phyloP scores from a whole-genome alignment of 2,329 filamentous ascomycete species.

The Decorospora gaudefroyi region DNA sequence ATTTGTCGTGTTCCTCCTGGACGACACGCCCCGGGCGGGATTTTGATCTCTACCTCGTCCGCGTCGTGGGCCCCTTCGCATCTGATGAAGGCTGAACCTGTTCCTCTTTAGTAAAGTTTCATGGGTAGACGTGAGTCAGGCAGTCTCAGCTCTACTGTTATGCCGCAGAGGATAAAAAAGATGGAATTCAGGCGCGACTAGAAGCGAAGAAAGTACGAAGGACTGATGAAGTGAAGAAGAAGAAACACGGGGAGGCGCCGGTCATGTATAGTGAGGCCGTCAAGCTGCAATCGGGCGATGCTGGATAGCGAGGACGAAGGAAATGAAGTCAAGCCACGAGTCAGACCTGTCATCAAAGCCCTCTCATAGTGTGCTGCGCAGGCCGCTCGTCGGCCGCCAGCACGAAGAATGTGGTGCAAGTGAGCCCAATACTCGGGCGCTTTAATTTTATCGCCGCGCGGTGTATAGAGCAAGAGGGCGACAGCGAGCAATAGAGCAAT shows the following conservation, averaged over 20 bases:
- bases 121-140: slow-evolving; percentile 16
- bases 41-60: slow-evolving; percentile 45
- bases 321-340: slow-evolving; percentile 45
- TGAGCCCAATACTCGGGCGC: slow-evolving; percentile 29
- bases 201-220: slow-evolving; percentile 8
- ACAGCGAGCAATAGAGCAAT: slow-evolving; percentile 22
- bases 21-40: slow-evolving; percentile 32
- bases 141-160: slow-evolving; percentile 31
- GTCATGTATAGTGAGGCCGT: slow-evolving; percentile 26
- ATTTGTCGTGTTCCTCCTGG: slow-evolving; percentile 34
- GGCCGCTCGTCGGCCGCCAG: slow-evolving; percentile 21
- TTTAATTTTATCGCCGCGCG: slow-evolving; percentile 39
- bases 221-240: slow-evolving; percentile 10
- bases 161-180: slow-evolving; percentile 22
- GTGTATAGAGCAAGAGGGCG: slow-evolving; percentile 19
- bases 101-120: slow-evolving; percentile 36
- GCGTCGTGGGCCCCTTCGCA: slow-evolving; percentile 44
- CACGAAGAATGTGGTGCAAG: slow-evolving; percentile 18
- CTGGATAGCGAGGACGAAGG: slow-evolving; percentile 27
- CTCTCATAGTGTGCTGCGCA: slow-evolving; percentile 25
- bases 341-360: slow-evolving; percentile 39
- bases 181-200: slow-evolving; percentile 22
- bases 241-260: slow-evolving; percentile 11
- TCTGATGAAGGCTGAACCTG: slow-evolving; percentile 43
- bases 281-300: slow-evolving; percentile 15